These are phyloP conservation scores for Populus davidiana DNA, from an alignment of 345 rosid species.

Conservation along the genomic window DNA sequence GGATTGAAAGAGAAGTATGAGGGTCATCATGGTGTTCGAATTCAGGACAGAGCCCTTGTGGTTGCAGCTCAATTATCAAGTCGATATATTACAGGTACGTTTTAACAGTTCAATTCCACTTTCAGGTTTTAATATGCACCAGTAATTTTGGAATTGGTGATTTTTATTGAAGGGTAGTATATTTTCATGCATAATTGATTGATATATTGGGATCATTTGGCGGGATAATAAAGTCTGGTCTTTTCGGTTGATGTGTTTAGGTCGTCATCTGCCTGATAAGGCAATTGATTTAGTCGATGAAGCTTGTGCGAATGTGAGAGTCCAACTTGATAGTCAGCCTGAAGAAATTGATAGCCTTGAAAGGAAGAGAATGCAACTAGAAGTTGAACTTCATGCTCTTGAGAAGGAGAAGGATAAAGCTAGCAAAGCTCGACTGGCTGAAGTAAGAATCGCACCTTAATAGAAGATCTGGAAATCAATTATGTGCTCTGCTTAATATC, in stretches of 20 bases:
- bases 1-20: conserved; percentile 91
- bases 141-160: neutral
- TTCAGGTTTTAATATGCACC: too few species aligned
- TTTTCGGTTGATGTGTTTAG: conserved; percentile 20
- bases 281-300: conserved; percentile 94
- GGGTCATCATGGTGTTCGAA: conserved; percentile 93
- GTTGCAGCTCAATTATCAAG: conserved; percentile 88
- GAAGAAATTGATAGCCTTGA: conserved; percentile 92
- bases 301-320: conserved; percentile 92
- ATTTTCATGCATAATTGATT: too few species aligned
- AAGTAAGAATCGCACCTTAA: conserved; percentile 41
- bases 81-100: conserved; percentile 78
- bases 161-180: too few species aligned
- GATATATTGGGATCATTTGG: too few species aligned
- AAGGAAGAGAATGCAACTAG: conserved; percentile 80
- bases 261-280: conserved; percentile 88
- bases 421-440: conserved; percentile 77
- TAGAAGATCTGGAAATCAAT: neutral
- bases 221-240: too few species aligned
- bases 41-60: conserved; percentile 78
- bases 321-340: conserved; percentile 95
- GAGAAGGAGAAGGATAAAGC: conserved; percentile 95
- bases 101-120: neutral
- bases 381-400: conserved; percentile 81
- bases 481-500: neutral